Evolutionary conservation across 257 asterid genomes (phyloP).

Genomic region (Ilex aquifolium): DNA sequence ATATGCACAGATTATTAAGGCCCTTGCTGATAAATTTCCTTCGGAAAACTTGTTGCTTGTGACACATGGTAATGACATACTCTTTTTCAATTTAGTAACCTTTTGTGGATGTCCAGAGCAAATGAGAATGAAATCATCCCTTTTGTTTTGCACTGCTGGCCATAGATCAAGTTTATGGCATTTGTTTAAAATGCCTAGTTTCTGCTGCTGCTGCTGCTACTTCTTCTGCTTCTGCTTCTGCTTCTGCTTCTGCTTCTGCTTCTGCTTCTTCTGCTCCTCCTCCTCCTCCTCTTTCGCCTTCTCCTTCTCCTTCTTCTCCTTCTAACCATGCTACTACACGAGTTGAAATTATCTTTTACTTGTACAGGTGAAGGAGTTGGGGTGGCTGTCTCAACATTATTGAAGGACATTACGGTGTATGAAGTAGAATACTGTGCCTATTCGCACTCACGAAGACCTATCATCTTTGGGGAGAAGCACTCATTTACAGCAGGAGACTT

Average conservation of each 20-base stretch:
- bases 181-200: too few species aligned
- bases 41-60: constrained; percentile 77
- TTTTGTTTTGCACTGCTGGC: not conserved
- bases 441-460: constrained; percentile 36
- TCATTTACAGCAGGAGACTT: constrained; percentile 44
- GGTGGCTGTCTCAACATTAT: constrained; percentile 32
- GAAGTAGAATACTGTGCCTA: constrained; percentile 74
- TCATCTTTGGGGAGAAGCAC: constrained; percentile 26
- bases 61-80: constrained; percentile 59
- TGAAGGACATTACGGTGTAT: constrained; percentile 28
- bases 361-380: constrained; percentile 86
- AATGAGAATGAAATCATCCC: not conserved
- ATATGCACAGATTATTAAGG: constrained; percentile 52
- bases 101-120: not conserved
- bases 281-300: too few species aligned
- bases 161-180: too few species aligned
- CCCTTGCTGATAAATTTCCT: constrained; percentile 77
- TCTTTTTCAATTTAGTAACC: not conserved
- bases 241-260: not conserved
- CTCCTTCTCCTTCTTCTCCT: not conserved
- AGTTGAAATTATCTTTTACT: not conserved
- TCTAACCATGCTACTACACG: not conserved
- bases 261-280: not conserved
- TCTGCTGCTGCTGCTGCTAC: not conserved
- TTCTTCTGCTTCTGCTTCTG: not conserved